Base-by-base conservation (phyloP, 345 rosid genomes). In the Salix exigua region DNA sequence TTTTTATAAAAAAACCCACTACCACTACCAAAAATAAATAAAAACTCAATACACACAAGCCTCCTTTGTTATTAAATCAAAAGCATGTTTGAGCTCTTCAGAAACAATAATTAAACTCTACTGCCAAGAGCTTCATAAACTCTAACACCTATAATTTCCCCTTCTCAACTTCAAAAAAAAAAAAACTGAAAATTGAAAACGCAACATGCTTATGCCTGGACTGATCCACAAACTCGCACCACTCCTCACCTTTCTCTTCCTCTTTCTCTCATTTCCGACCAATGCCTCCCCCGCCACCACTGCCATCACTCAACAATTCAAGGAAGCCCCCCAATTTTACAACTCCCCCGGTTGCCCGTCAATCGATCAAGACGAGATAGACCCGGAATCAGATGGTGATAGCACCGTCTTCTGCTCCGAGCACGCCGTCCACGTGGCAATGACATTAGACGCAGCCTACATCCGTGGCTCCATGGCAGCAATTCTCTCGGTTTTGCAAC, bases 401-500 rank as follows among this genome's bases (percentile, higher is more conserved):
- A 77, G 31, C 25, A 37, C 75, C 65, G 82, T 88, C 40, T 72
- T 88, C 81, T 95, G 96, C 80, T 89, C 97, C 26, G 89, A 88
- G 51, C 80, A 85, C 23, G 93, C 92, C 4, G 92, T 95, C 68
- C 96, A 95, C 78, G 96, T 95, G 26, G 97, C 99, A 12, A 91
- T 95, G 96, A 95, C 97, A 37, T 90, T 95, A 21, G 99, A 95
- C 83, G 40, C 86, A 0, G 87, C 96, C 73, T 95, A 93, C 84
- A 85, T 95, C 82, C 97, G 99, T 1, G 98, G 98, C 48, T 92
- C 97, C 68, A 85, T 94, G 91, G 98, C 98, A 12, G 98, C 97
- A 10, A 84, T 92, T 73, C 90, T 92, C 73, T 94, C 98, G 2
- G 91, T 91, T 16, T 88, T 94, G 37, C 98, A 92, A 63, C 98